Percentiles rank a stretch among this genome's conserved stretches.
Conservation (phyloP, 2,329 filamentous ascomycete genomes). For the Exophiala calicioides region DNA sequence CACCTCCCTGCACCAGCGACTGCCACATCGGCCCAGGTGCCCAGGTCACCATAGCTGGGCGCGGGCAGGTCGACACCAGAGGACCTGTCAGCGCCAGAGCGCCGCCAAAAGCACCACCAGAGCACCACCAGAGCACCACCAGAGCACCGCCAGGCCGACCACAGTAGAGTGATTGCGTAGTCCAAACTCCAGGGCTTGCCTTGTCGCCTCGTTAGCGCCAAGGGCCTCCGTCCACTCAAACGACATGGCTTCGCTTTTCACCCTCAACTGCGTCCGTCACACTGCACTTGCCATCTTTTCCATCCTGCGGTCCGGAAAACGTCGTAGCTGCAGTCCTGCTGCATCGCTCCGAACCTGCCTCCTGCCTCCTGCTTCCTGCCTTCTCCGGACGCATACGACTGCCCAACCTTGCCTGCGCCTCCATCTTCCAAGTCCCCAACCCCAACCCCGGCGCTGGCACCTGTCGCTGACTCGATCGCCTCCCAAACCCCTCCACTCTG, state of each 20-base stretch:
- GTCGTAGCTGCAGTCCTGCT: slow-evolving; percentile 3
- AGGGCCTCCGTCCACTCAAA: slow-evolving; percentile 20
- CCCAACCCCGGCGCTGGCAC: not conserved
- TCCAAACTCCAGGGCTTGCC: slow-evolving; percentile 4
- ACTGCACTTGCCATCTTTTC: slow-evolving; percentile 4
- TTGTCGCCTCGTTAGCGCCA: slow-evolving; percentile 25
- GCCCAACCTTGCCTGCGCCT: not conserved
- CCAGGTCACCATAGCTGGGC: too few species aligned
- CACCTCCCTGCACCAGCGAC: too few species aligned
- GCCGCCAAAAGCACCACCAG: too few species aligned
- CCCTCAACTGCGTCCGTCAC: slow-evolving; percentile 20
- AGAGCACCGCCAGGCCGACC: too few species aligned
- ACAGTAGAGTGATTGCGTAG: slow-evolving; percentile 1
- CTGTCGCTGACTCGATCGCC: slow-evolving; percentile 22
- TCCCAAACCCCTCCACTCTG: slow-evolving; percentile 2
- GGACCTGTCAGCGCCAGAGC: too few species aligned
- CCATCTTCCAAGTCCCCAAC: too few species aligned
- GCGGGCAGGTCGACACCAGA: too few species aligned
- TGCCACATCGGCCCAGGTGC: too few species aligned
- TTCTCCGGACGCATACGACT: not conserved
- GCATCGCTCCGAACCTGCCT: slow-evolving; percentile 3
- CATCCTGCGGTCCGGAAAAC: not conserved
- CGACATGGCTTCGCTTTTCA: slow-evolving; percentile 15
- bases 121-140: too few species aligned
- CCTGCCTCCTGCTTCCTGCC: slow-evolving; percentile 10